phyloP scores from a whole-genome alignment of 768 basidiomycete species.

The Russula olivacea region DNA sequence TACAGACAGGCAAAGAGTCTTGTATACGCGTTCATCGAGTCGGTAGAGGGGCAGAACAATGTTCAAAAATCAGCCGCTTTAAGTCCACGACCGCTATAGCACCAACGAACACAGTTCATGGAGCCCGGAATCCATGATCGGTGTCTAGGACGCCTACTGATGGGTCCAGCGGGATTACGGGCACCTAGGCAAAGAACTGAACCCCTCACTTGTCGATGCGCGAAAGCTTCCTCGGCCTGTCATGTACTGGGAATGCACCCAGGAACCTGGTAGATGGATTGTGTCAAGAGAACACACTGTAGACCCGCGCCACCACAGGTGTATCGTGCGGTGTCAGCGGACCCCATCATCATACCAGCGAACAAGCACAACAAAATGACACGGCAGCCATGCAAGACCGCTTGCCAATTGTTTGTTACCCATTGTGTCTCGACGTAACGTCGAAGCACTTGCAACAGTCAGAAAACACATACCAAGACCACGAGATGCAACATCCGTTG shows the following conservation, averaged over 20 bases:
- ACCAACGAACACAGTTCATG: conserved; percentile 47
- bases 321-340: conserved; percentile 15
- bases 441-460: conserved; percentile 44
- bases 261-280: conserved; percentile 33
- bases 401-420: conserved; percentile 31
- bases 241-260: conserved; percentile 34
- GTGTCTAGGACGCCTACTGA: conserved; percentile 24
- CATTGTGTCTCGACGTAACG: conserved; percentile 30
- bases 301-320: conserved; percentile 22
- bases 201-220: conserved; percentile 31
- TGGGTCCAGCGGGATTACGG: conserved; percentile 25
- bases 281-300: conserved; percentile 25
- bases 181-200: conserved; percentile 25
- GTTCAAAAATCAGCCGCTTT: conserved; percentile 34
- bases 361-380: conserved; percentile 22
- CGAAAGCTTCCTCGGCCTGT: conserved; percentile 34
- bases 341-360: conserved; percentile 25
- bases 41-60: conserved; percentile 36
- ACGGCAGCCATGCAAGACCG: conserved; percentile 16
- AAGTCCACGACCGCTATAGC: conserved; percentile 48
- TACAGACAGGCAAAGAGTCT: conserved; percentile 47
- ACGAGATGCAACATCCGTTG: conserved; percentile 98
- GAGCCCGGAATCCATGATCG: conserved; percentile 36
- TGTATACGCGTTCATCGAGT: conserved; percentile 40
- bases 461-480: conserved; percentile 89